A percentile compares a stretch with the other conserved stretches of the same genome.
Conservation (phyloP, 306 rosid genomes). For the Castanospermum australe region DNA sequence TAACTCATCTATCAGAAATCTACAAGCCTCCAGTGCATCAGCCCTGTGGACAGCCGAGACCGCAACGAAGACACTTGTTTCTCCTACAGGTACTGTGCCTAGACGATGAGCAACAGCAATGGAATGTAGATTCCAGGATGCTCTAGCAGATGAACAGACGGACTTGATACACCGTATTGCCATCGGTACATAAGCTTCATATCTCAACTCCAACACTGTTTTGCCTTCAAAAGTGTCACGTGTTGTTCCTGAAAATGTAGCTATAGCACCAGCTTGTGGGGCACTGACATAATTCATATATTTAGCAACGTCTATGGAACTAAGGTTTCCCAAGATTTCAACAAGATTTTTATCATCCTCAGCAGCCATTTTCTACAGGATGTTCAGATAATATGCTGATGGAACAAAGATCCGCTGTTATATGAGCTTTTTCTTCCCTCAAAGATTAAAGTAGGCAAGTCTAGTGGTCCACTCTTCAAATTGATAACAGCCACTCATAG, state of each 20-base stretch:
- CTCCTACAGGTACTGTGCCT: constrained; percentile 80
- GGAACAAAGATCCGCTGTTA: background rate
- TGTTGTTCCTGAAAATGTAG: constrained; percentile 91
- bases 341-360: constrained; percentile 63
- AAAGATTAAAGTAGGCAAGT: background rate
- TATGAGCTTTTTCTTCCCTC: background rate
- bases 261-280: constrained; percentile 84
- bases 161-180: constrained; percentile 68
- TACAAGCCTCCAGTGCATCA: constrained; percentile 82
- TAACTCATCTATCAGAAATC: constrained; percentile 75
- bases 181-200: constrained; percentile 89
- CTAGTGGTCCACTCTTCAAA: constrained; percentile 3
- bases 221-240: constrained; percentile 80
- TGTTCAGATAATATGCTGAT: background rate
- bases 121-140: constrained; percentile 75
- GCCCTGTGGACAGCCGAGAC: constrained; percentile 74
- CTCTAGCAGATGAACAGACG: constrained; percentile 74
- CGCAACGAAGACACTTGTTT: constrained; percentile 72
- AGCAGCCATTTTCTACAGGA: constrained; percentile 48
- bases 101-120: constrained; percentile 81
- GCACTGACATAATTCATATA: constrained; percentile 70
- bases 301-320: constrained; percentile 54
- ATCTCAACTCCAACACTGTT: constrained; percentile 77
- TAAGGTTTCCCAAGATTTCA: constrained; percentile 68
- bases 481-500: constrained; percentile 9